These are phyloP conservation scores for Arthrobotrys musiformis DNA, from an alignment of 2,329 filamentous ascomycete genomes.

Conservation along the genomic window DNA sequence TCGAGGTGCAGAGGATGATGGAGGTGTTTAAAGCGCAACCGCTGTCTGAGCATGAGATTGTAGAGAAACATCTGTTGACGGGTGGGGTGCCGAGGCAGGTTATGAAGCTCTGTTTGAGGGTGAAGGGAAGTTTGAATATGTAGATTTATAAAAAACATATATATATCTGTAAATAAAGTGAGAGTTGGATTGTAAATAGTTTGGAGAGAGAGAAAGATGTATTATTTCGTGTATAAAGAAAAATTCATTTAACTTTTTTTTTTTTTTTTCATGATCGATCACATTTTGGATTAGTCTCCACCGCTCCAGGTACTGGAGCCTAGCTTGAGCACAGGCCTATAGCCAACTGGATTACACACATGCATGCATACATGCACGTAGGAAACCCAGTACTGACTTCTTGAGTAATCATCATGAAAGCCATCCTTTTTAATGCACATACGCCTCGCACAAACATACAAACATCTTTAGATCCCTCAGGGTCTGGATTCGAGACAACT, in stretches of 20 bases:
- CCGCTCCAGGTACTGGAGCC: too few species aligned
- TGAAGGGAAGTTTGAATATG: slow-evolving; percentile 54
- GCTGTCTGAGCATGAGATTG: slow-evolving; percentile 45
- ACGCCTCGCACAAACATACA: too few species aligned
- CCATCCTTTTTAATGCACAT: too few species aligned
- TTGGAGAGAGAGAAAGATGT: not conserved
- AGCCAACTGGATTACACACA: too few species aligned
- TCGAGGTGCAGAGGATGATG: slow-evolving; percentile 32
- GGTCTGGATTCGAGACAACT: too few species aligned
- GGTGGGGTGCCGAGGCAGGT: slow-evolving; percentile 57
- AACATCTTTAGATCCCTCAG: too few species aligned
- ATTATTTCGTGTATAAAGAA: not conserved
- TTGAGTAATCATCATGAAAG: too few species aligned
- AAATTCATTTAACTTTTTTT: not conserved
- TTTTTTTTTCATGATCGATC: not conserved
- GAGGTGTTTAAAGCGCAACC: slow-evolving; percentile 27
- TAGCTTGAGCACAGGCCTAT: too few species aligned
- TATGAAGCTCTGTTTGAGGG: slow-evolving; percentile 56
- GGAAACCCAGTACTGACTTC: too few species aligned
- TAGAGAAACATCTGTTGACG: slow-evolving; percentile 56
- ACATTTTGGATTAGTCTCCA: too few species aligned
- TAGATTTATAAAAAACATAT: not conserved
- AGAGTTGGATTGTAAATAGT: slow-evolving; percentile 33
- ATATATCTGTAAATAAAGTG: not conserved
- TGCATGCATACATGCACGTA: too few species aligned